A percentile compares a stretch with the other conserved stretches of the same genome.
These are phyloP conservation scores for Aspergillus puulaauensis DNA, from an alignment of 2,329 filamentous ascomycete genomes.

Conservation along the genomic window DNA sequence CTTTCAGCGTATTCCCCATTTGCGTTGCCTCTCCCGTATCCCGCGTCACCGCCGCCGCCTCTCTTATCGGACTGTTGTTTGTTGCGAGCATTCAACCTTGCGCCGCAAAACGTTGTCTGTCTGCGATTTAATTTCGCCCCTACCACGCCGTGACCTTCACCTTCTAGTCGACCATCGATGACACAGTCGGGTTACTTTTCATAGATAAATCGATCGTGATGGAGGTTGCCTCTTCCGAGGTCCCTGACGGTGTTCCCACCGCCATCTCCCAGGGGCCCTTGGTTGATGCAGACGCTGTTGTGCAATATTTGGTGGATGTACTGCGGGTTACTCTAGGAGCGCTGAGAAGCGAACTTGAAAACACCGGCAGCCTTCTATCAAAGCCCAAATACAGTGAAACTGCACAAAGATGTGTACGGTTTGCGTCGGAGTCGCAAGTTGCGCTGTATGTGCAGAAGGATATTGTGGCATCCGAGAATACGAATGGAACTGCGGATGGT, in stretches of 20 bases:
- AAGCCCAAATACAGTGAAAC: slow-evolving; percentile 72
- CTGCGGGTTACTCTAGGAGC: slow-evolving; percentile 74
- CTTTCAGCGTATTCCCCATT: neutral
- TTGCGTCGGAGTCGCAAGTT: slow-evolving; percentile 82
- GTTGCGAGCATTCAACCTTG: slow-evolving; percentile 2
- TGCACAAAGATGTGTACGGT: slow-evolving; percentile 80
- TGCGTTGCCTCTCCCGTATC: neutral
- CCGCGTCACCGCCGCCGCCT: neutral
- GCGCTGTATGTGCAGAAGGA: slow-evolving; percentile 90
- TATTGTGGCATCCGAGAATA: slow-evolving; percentile 55
- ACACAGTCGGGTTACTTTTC: slow-evolving; percentile 20
- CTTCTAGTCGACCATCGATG: slow-evolving; percentile 29
- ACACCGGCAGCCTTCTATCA: slow-evolving; percentile 78
- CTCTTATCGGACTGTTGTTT: neutral
- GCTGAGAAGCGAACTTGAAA: slow-evolving; percentile 74
- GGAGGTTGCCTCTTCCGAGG: slow-evolving; percentile 39
- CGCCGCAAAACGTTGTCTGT: slow-evolving; percentile 15
- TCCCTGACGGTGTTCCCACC: slow-evolving; percentile 35
- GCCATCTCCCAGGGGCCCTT: slow-evolving; percentile 29
- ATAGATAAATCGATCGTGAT: slow-evolving; percentile 28
- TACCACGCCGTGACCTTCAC: neutral
- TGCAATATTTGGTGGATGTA: slow-evolving; percentile 70
- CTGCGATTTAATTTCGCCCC: slow-evolving; percentile 11
- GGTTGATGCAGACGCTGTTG: slow-evolving; percentile 66
- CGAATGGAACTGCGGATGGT: slow-evolving; percentile 37